These are phyloP conservation scores for Yarrowia osloensis DNA, from an alignment of 805 yeast genomes.

Conservation along the genomic window DNA sequence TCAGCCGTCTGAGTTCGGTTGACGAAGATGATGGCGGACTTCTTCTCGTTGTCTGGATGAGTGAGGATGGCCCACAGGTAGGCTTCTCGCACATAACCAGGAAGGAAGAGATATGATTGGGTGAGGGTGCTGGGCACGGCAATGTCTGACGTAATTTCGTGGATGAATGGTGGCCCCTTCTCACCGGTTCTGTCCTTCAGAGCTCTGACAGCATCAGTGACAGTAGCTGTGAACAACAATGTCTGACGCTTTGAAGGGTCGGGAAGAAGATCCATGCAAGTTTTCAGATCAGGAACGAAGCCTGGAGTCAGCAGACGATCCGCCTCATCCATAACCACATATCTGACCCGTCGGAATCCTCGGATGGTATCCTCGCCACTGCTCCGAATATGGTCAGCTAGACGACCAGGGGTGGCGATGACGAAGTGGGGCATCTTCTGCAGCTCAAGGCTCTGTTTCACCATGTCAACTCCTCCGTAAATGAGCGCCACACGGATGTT, in stretches of 20 bases:
- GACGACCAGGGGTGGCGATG: constrained; percentile 94
- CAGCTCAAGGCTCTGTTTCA: constrained; percentile 80
- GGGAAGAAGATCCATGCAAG: constrained; percentile 74
- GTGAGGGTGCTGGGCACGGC: constrained; percentile 76
- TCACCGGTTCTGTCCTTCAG: constrained; percentile 68
- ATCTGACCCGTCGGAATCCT: constrained; percentile 77
- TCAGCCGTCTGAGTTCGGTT: constrained; percentile 92
- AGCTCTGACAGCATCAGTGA: constrained; percentile 86
- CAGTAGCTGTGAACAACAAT: constrained; percentile 89
- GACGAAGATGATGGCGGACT: constrained; percentile 83
- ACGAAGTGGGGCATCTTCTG: constrained; percentile 89
- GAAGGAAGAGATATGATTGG: constrained; percentile 71
- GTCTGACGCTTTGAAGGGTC: constrained; percentile 77
- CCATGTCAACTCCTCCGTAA: constrained; percentile 94
- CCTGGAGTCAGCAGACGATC: constrained; percentile 85
- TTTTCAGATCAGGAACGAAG: constrained; percentile 74
- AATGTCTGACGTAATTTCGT: constrained; percentile 72
- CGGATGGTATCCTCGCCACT: constrained; percentile 86
- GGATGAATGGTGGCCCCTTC: constrained; percentile 62
- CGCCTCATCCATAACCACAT: constrained; percentile 91
- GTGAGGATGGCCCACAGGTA: constrained; percentile 70
- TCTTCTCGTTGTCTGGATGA: constrained; percentile 60
- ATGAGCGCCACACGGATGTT: constrained; percentile 79
- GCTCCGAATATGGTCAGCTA: constrained; percentile 85
- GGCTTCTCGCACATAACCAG: constrained; percentile 88